These are phyloP conservation scores for Sugiyamaella smithiae DNA, from an alignment of 805 yeast genomes.

Conservation along the genomic window DNA sequence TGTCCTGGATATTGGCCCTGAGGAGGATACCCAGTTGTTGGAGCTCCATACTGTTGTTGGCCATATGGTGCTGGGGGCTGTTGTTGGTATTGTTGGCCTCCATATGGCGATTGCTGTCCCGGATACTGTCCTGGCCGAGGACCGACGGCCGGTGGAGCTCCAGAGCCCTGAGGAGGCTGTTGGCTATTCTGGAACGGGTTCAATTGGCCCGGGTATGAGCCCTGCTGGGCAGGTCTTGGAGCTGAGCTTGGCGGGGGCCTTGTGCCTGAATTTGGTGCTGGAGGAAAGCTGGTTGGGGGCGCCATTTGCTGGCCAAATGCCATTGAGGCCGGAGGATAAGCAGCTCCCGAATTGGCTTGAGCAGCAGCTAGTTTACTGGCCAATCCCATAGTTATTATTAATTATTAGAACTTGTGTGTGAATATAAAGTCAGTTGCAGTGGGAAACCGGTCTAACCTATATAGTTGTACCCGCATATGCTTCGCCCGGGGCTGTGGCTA, in stretches of 20 bases:
- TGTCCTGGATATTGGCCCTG: conserved; percentile 10
- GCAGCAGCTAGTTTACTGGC: conserved; percentile 30
- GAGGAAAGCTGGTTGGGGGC: not conserved
- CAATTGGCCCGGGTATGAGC: not conserved
- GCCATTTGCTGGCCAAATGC: not conserved
- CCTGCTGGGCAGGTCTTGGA: conserved; percentile 3
- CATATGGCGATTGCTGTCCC: conserved; percentile 10
- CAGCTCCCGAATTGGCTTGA: conserved; percentile 12
- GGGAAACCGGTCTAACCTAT: too few relatives aligned
- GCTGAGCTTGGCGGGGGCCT: conserved; percentile 2
- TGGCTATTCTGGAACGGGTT: not conserved
- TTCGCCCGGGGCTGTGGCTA: too few relatives aligned
- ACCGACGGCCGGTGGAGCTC: conserved; percentile 13
- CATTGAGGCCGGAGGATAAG: not conserved
- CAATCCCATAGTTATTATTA: conserved; percentile 27
- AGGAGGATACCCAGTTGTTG: conserved; percentile 13
- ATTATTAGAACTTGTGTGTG: not conserved
- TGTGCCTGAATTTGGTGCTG: not conserved
- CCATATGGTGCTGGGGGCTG: conserved; percentile 7
- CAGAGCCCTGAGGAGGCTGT: conserved; percentile 6
- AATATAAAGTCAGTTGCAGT: not conserved
- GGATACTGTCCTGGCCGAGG: conserved; percentile 16
- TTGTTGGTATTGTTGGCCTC: conserved; percentile 12
- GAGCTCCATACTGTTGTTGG: conserved; percentile 14
- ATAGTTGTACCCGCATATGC: too few relatives aligned